Evolutionary conservation across 345 rosid genomes (phyloP).

Genomic region (Euphorbia lathyris): DNA sequence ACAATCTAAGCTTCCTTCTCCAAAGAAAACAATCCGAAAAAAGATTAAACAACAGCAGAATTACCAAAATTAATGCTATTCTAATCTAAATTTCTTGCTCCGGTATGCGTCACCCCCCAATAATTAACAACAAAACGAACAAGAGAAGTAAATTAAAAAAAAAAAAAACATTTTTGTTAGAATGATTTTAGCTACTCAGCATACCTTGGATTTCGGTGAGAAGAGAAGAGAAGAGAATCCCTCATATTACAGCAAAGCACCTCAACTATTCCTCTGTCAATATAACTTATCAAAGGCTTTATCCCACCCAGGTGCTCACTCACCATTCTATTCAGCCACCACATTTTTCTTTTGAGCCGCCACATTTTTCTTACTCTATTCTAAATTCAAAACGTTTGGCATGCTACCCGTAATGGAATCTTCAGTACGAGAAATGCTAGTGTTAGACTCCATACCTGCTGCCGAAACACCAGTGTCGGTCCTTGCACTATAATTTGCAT

Average conservation of each 20-base stretch:
- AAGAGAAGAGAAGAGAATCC: slow-evolving; percentile 15
- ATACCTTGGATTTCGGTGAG: slow-evolving; percentile 3
- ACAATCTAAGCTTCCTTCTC: slow-evolving; percentile 11
- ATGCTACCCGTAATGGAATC: slow-evolving; percentile 7
- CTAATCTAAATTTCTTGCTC: background rate
- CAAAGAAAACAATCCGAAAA: background rate
- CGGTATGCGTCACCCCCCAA: background rate
- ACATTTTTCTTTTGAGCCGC: background rate
- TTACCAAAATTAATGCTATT: background rate
- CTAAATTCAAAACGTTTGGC: slow-evolving; percentile 1
- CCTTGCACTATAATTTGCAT: background rate
- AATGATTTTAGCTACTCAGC: background rate
- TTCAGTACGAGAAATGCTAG: background rate
- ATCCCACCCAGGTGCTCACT: slow-evolving; percentile 7
- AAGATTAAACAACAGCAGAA: slow-evolving; percentile 1
- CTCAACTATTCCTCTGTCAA: slow-evolving; percentile 8
- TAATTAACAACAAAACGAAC: background rate
- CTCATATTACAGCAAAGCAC: background rate
- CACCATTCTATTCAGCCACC: slow-evolving; percentile 3
- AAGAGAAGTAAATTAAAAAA: background rate
- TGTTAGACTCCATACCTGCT: background rate
- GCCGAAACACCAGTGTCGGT: background rate
- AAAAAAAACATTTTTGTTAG: slow-evolving; percentile 16
- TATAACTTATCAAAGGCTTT: background rate
- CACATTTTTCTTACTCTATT: background rate